phyloP scores from a whole-genome alignment of 2,329 filamentous ascomycete species.

The Neofusicoccum parvum region DNA sequence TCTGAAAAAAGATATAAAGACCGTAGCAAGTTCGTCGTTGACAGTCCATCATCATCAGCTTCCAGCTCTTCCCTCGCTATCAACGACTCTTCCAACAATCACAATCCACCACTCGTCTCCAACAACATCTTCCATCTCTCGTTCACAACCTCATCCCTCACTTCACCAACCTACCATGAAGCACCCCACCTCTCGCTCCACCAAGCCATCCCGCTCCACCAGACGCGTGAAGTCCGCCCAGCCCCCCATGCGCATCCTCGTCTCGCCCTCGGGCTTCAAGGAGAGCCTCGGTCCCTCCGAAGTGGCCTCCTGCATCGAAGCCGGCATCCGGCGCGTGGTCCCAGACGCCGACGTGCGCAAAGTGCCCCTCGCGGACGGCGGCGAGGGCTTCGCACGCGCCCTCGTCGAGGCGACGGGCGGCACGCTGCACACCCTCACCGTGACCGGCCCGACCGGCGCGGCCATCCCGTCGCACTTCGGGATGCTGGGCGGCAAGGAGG shows the following conservation, averaged over 20 bases:
- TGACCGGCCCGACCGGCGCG: constrained; percentile 50
- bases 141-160: background rate
- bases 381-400: constrained; percentile 55
- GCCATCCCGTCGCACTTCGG: constrained; percentile 51
- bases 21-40: background rate
- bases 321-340: constrained; percentile 49
- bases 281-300: constrained; percentile 53
- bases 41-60: background rate
- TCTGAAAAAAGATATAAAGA: background rate
- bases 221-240: constrained; percentile 10
- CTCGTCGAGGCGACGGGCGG: constrained; percentile 50
- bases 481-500: constrained; percentile 38
- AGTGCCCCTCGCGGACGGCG: constrained; percentile 56
- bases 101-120: background rate
- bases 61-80: background rate
- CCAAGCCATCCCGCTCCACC: background rate
- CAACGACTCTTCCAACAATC: background rate
- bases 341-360: constrained; percentile 49
- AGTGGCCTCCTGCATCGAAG: constrained; percentile 56
- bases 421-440: constrained; percentile 37
- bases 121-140: too few species aligned
- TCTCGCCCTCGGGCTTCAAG: constrained; percentile 59
- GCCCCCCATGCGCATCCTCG: constrained; percentile 42
- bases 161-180: background rate
- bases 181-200: background rate